Percentiles rank a stretch among this genome's conserved stretches.
Evolutionary conservation across 208 protist genomes (phyloP).

Genomic region (Trypanosoma caninum): DNA sequence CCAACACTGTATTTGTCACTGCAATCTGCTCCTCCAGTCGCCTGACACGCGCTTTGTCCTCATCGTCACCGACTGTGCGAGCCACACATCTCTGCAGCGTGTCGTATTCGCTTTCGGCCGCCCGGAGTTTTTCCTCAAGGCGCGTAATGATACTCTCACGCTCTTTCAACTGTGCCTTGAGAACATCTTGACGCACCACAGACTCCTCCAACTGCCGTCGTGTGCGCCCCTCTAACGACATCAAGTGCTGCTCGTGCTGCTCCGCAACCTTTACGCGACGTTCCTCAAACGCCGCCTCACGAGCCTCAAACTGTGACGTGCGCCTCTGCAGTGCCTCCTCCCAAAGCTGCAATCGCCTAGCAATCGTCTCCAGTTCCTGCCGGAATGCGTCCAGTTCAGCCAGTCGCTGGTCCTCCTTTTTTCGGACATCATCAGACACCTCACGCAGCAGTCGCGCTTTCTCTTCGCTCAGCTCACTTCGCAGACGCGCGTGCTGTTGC

Average conservation of each 20-base stretch:
- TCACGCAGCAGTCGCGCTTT: conserved; percentile 50
- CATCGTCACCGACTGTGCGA: conserved; percentile 31
- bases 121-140: conserved; percentile 42
- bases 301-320: conserved; percentile 53
- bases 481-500: conserved; percentile 76
- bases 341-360: conserved; percentile 44
- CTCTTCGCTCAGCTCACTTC: conserved; percentile 59
- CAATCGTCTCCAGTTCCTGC: conserved; percentile 62
- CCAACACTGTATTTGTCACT: conserved; percentile 24
- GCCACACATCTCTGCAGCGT: conserved; percentile 39
- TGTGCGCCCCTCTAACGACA: conserved; percentile 47
- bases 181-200: conserved; percentile 30
- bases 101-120: conserved; percentile 73
- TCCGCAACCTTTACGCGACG: conserved; percentile 65
- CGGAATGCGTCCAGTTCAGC: conserved; percentile 57
- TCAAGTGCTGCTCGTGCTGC: conserved; percentile 80
- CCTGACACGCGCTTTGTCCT: conserved; percentile 24
- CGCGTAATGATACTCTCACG: conserved; percentile 37
- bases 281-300: conserved; percentile 74
- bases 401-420: conserved; percentile 29
- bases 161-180: conserved; percentile 58
- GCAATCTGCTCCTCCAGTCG: conserved; percentile 43
- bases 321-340: conserved; percentile 61
- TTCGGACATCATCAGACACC: conserved; percentile 30
- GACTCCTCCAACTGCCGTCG: conserved; percentile 55